A percentile compares a stretch with the other conserved stretches of the same genome.
Conservation (phyloP, 225 moss, liverwort and hornwort genomes). For the Climacium dendroides region DNA sequence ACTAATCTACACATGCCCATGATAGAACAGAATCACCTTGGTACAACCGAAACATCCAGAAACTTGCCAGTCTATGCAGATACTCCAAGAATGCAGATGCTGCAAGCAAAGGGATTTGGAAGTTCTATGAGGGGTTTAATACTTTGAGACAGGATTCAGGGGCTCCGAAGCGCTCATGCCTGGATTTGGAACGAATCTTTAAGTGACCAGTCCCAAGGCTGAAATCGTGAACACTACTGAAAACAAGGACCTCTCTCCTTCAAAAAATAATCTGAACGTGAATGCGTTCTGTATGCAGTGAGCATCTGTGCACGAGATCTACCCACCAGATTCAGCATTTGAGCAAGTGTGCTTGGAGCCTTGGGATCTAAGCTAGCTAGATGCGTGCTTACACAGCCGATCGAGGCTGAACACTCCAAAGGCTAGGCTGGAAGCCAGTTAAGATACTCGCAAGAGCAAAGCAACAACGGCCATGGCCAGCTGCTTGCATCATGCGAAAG, state of each 20-base stretch:
- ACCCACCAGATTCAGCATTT: background rate
- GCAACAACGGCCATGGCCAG: constrained; percentile 4
- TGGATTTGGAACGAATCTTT: background rate
- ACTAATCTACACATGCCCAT: background rate
- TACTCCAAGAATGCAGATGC: background rate
- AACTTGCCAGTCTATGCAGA: background rate
- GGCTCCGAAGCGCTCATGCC: background rate
- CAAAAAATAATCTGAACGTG: background rate
- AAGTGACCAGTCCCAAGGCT: background rate
- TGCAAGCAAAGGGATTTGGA: background rate
- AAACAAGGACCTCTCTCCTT: background rate
- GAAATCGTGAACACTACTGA: background rate
- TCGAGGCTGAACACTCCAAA: background rate
- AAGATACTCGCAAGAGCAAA: background rate
- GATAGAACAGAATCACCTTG: background rate
- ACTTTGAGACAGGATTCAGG: background rate
- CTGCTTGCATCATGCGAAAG: background rate
- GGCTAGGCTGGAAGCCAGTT: background rate
- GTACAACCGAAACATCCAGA: background rate
- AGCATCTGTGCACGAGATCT: background rate
- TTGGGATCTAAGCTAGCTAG: background rate
- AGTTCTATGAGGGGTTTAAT: background rate
- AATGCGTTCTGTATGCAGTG: background rate
- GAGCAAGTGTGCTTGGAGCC: background rate
- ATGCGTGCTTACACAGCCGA: background rate